A percentile compares a stretch with the other conserved stretches of the same genome.
Evolutionary conservation across 768 basidiomycete genomes (phyloP).

Genomic region (Saitozyma sp.): DNA sequence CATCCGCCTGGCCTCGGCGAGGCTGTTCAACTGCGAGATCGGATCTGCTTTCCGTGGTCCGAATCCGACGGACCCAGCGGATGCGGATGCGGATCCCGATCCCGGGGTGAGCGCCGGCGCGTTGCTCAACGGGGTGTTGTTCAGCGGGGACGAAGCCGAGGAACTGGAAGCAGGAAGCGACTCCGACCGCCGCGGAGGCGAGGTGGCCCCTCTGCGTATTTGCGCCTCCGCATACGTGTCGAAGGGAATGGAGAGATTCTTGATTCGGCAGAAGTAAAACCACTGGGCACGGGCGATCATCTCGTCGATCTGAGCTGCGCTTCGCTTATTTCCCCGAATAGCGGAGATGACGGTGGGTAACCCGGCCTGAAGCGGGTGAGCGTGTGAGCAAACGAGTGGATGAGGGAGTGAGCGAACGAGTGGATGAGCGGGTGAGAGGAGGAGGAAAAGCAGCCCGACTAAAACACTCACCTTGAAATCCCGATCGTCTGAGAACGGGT

Average conservation of each 20-base stretch:
- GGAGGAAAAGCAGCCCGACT: too few relatives aligned
- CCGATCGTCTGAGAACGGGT: slow-evolving; percentile 36
- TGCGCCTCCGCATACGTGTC: slow-evolving; percentile 10
- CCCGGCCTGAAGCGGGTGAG: slow-evolving; percentile 21
- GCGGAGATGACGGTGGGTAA: slow-evolving; percentile 34
- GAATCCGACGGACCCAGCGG: too few relatives aligned
- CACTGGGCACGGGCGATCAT: slow-evolving; percentile 39
- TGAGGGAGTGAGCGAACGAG: neutral
- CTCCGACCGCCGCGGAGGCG: too few relatives aligned
- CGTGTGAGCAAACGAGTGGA: neutral
- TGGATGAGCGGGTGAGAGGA: neutral
- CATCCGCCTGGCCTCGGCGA: slow-evolving; percentile 29
- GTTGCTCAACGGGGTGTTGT: neutral
- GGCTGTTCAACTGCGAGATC: slow-evolving; percentile 10
- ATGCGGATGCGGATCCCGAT: too few relatives aligned
- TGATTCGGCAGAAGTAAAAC: slow-evolving; percentile 35
- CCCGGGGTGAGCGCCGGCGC: neutral
- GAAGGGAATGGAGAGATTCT: slow-evolving; percentile 24
- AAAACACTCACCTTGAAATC: slow-evolving; percentile 27
- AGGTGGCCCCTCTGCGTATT: neutral
- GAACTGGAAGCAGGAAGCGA: too few relatives aligned
- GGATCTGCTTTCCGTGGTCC: slow-evolving; percentile 1
- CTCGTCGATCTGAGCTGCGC: slow-evolving; percentile 33
- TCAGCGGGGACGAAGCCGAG: slow-evolving; percentile 2
- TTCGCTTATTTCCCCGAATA: slow-evolving; percentile 25